A percentile compares a stretch with the other conserved stretches of the same genome.
phyloP scores from a whole-genome alignment of 257 asterid genomes.

The Nicotiana otophora region DNA sequence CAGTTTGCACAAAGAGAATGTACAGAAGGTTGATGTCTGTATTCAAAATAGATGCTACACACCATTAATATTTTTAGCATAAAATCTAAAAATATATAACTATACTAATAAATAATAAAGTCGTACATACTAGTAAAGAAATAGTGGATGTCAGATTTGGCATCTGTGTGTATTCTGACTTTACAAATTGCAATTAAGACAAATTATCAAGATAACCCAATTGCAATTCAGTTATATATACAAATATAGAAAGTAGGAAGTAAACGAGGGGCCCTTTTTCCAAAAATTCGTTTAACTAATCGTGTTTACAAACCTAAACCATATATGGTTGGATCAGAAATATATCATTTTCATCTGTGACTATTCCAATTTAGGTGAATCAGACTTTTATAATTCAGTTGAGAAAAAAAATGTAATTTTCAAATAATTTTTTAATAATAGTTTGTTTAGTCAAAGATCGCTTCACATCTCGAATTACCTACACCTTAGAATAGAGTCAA shows the following conservation, averaged over 20 bases:
- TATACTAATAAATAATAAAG: too few relatives aligned
- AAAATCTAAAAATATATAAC: too few relatives aligned
- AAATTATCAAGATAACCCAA: background rate
- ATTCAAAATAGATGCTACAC: too few relatives aligned
- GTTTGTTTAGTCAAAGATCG: background rate
- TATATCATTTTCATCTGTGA: background rate
- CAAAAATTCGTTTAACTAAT: background rate
- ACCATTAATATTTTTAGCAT: too few relatives aligned
- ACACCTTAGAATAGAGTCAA: background rate
- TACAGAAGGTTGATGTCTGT: too few relatives aligned
- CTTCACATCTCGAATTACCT: background rate
- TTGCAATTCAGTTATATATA: background rate
- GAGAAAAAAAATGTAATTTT: background rate
- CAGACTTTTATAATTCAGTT: background rate
- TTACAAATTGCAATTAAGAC: background rate
- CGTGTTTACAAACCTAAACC: background rate
- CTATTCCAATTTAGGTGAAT: background rate
- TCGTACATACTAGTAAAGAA: too few relatives aligned
- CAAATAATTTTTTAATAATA: background rate
- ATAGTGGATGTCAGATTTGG: background rate
- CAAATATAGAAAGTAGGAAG: conserved; percentile 3
- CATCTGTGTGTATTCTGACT: background rate
- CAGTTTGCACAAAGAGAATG: too few relatives aligned
- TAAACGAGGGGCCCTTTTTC: background rate
- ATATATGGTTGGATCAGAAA: background rate